These are phyloP conservation scores for Polytrichum commune DNA, from an alignment of 225 moss, liverwort and hornwort species.

Conservation along the genomic window DNA sequence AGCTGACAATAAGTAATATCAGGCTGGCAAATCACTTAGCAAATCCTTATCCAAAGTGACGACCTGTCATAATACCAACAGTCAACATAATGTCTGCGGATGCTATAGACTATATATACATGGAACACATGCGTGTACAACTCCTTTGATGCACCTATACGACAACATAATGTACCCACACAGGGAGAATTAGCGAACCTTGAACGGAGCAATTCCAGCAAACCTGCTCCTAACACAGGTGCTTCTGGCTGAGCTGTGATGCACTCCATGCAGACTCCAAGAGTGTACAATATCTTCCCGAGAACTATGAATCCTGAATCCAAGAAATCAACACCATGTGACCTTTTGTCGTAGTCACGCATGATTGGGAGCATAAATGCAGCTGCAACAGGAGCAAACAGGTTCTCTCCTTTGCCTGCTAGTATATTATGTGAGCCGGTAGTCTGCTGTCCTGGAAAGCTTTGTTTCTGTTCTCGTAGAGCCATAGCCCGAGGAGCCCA, in stretches of 20 bases:
- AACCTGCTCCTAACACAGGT: constrained; percentile 60
- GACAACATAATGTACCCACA: too few species aligned
- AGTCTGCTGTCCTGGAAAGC: constrained; percentile 4
- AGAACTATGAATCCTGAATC: constrained; percentile 79
- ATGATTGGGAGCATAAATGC: constrained; percentile 97
- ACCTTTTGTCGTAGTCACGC: constrained; percentile 83
- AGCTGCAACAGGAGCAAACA: constrained; percentile 73
- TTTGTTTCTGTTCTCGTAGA: constrained; percentile 49
- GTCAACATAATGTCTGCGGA: too few species aligned
- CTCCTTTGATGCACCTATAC: too few species aligned
- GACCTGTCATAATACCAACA: too few species aligned
- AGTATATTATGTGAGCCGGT: background rate
- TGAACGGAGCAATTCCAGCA: constrained; percentile 77
- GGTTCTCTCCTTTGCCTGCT: constrained; percentile 18
- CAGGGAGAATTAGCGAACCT: constrained; percentile 39
- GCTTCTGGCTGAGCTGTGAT: constrained; percentile 76
- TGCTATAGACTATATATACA: too few species aligned
- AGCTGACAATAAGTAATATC: too few species aligned
- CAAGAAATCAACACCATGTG: constrained; percentile 78
- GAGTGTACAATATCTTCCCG: constrained; percentile 76
- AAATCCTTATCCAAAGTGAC: too few species aligned
- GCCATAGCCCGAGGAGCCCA: constrained; percentile 82
- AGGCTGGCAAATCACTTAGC: too few species aligned
- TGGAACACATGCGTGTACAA: too few species aligned
- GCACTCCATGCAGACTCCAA: constrained; percentile 88